Percentiles rank a stretch among this genome's conserved stretches.
Conservation (phyloP, 1,284 basidiomycete species). For the Melanopsichium pennsylvanicum region DNA sequence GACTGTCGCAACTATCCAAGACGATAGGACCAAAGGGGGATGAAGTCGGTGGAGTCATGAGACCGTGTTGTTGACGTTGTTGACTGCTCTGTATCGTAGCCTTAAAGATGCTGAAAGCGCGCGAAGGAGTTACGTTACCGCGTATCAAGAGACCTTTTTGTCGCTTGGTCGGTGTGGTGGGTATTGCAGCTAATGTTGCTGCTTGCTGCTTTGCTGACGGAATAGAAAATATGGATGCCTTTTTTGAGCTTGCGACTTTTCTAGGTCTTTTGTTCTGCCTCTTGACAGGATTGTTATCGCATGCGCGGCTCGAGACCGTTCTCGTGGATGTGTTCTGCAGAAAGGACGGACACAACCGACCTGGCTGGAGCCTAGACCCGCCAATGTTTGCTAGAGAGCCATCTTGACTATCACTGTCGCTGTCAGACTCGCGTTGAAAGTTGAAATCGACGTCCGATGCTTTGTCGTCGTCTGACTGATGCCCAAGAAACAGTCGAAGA, state of each 20-base stretch:
- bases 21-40: constrained; percentile 35
- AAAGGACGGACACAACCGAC: not conserved
- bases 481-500: constrained; percentile 35
- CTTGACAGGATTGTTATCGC: constrained; percentile 2
- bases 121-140: constrained; percentile 55
- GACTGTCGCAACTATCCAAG: constrained; percentile 15
- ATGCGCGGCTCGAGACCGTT: not conserved
- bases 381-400: not conserved
- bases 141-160: constrained; percentile 38
- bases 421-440: not conserved
- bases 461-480: constrained; percentile 30
- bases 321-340: not conserved
- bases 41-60: constrained; percentile 39
- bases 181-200: constrained; percentile 15
- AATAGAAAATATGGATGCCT: constrained; percentile 4
- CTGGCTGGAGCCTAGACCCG: constrained; percentile 1
- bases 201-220: constrained; percentile 14
- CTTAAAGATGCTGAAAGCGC: constrained; percentile 46
- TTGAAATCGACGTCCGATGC: constrained; percentile 11
- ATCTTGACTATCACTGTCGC: constrained; percentile 9
- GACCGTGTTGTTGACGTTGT: constrained; percentile 27
- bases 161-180: constrained; percentile 28
- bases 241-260: constrained; percentile 6
- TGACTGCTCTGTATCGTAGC: constrained; percentile 30
- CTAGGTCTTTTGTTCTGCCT: not conserved